phyloP scores from a whole-genome alignment of 169 alveolate species.

The Plasmodium gaboni region DNA sequence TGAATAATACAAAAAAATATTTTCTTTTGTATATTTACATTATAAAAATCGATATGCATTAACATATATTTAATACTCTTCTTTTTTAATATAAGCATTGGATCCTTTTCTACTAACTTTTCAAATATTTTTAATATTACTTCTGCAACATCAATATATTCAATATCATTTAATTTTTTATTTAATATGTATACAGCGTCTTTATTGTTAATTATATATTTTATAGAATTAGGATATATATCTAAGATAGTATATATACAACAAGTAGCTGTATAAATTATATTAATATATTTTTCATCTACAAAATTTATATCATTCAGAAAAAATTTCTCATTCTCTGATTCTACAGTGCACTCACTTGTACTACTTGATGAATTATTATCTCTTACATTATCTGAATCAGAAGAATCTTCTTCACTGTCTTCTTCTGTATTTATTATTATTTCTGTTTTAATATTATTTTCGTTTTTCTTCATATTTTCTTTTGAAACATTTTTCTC shows the following conservation, averaged over 20 bases:
- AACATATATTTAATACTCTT: conserved; percentile 75
- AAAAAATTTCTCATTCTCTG: conserved; percentile 44
- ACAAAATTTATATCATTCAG: conserved; percentile 34
- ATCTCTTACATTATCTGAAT: conserved; percentile 19
- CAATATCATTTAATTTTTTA: conserved; percentile 71
- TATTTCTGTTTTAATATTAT: conserved; percentile 10
- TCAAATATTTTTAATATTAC: conserved; percentile 71
- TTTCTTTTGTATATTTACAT: conserved; percentile 74
- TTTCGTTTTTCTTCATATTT: not conserved
- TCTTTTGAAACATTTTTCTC: not conserved
- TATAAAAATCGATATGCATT: conserved; percentile 76
- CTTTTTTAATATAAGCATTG: conserved; percentile 74
- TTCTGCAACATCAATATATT: conserved; percentile 77
- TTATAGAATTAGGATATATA: conserved; percentile 57
- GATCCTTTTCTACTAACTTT: conserved; percentile 74
- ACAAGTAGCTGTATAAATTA: conserved; percentile 74
- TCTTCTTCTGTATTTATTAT: conserved; percentile 35
- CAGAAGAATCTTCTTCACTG: conserved; percentile 20
- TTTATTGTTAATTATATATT: conserved; percentile 52
- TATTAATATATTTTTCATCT: conserved; percentile 67
- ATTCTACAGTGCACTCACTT: conserved; percentile 50
- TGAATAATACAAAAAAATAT: conserved; percentile 76
- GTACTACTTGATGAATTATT: conserved; percentile 36
- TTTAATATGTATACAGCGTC: conserved; percentile 61
- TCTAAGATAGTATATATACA: conserved; percentile 67